A percentile compares a stretch with the other conserved stretches of the same genome.
phyloP scores from a whole-genome alignment of 73 alveolate genomes.

The Strombidium stylifer region DNA sequence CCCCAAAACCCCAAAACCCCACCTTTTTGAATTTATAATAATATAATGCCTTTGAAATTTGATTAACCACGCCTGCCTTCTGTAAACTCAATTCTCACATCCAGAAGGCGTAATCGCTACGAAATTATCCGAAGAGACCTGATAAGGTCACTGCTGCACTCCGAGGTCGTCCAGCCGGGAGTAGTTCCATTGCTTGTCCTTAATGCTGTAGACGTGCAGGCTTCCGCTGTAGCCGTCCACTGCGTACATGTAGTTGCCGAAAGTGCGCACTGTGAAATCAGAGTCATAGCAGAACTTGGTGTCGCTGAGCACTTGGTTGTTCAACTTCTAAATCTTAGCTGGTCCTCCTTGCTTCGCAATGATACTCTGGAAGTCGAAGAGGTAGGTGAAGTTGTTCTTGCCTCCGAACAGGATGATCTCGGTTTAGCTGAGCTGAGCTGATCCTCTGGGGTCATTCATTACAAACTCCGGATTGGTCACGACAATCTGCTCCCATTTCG shows the following conservation, averaged over 20 bases:
- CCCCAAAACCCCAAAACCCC: no score
- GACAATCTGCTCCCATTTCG: slow-evolving; percentile 4
- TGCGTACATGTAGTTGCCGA: slow-evolving; percentile 38
- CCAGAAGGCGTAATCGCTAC: no score
- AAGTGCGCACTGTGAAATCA: slow-evolving; percentile 22
- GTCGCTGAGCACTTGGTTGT: background rate
- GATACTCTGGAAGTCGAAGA: slow-evolving; percentile 2
- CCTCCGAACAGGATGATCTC: slow-evolving; percentile 41
- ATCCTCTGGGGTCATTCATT: slow-evolving; percentile 1
- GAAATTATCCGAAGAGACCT: no score
- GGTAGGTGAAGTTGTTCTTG: background rate
- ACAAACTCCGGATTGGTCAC: slow-evolving; percentile 10
- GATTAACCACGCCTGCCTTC: no score
- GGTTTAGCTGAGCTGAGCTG: background rate
- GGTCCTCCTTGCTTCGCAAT: no score
- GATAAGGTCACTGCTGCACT: background rate
- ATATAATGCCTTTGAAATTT: no score
- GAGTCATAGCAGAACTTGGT: slow-evolving; percentile 21
- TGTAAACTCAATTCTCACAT: no score
- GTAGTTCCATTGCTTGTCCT: slow-evolving; percentile 38
- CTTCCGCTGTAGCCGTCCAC: slow-evolving; percentile 16
- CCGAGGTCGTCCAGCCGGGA: slow-evolving; percentile 26
- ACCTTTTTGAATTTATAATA: no score
- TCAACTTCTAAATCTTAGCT: no score
- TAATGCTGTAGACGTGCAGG: slow-evolving; percentile 30